Evolutionary conservation across 768 basidiomycete species (phyloP).

Genomic region (Kondoa malvinella): DNA sequence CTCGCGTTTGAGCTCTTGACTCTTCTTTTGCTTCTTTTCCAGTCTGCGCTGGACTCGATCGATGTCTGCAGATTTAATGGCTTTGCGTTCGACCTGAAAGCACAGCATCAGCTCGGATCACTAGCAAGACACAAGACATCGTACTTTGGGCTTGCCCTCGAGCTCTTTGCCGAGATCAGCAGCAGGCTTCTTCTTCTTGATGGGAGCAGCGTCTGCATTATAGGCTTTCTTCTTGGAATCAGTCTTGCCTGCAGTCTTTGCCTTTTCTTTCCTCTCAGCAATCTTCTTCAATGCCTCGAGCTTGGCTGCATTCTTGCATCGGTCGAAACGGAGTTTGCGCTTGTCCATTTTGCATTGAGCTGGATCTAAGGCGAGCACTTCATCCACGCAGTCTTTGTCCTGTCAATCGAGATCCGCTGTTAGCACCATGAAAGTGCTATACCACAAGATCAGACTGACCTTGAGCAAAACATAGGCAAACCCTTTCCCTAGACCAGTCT

Average conservation of each 20-base stretch:
- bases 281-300: constrained; percentile 14
- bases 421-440: background rate
- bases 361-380: constrained; percentile 63
- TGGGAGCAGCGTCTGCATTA: constrained; percentile 25
- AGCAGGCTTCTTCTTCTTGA: constrained; percentile 15
- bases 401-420: constrained; percentile 29
- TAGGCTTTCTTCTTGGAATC: constrained; percentile 9
- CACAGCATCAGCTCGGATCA: constrained; percentile 35
- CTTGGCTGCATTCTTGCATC: constrained; percentile 56
- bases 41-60: constrained; percentile 60
- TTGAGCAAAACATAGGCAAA: constrained; percentile 81
- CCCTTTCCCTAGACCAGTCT: constrained; percentile 85
- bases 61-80: constrained; percentile 56
- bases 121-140: constrained; percentile 34
- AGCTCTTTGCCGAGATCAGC: constrained; percentile 46
- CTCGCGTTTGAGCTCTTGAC: background rate
- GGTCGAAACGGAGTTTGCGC: constrained; percentile 74
- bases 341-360: constrained; percentile 76
- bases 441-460: constrained; percentile 41
- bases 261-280: background rate
- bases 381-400: constrained; percentile 85
- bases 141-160: constrained; percentile 57
- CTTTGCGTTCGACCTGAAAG: constrained; percentile 71
- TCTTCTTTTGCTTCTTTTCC: constrained; percentile 27
- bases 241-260: constrained; percentile 1